These are phyloP conservation scores for Exophiala dermatitidis DNA, from an alignment of 2,329 filamentous ascomycete species.

Conservation along the genomic window DNA sequence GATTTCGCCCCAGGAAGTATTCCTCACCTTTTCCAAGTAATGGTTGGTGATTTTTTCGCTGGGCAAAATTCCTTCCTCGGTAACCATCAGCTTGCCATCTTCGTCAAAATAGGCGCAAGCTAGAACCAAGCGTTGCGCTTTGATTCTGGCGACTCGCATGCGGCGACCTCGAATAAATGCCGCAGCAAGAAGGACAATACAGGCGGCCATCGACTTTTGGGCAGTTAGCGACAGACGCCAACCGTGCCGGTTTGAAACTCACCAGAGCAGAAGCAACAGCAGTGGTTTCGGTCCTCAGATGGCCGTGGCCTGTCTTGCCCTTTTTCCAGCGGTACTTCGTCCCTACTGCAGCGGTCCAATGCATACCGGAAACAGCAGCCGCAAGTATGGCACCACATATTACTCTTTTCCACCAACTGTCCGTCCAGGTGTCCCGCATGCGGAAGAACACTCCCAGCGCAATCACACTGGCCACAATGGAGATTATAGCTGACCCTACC, in stretches of 20 bases:
- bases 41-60: slow-evolving; percentile 67
- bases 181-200: slow-evolving; percentile 51
- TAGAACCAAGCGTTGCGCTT: slow-evolving; percentile 54
- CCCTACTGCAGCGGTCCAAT: slow-evolving; percentile 70
- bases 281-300: slow-evolving; percentile 53
- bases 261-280: slow-evolving; percentile 68
- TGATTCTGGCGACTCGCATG: slow-evolving; percentile 49
- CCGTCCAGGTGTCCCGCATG: slow-evolving; percentile 67
- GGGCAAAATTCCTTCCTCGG: slow-evolving; percentile 39
- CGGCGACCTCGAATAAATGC: slow-evolving; percentile 49
- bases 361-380: slow-evolving; percentile 74
- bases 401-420: slow-evolving; percentile 67
- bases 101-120: slow-evolving; percentile 41
- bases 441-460: slow-evolving; percentile 72
- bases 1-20: no score
- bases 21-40: slow-evolving; percentile 57
- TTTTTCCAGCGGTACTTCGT: slow-evolving; percentile 58
- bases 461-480: slow-evolving; percentile 61
- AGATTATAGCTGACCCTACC: slow-evolving; percentile 62
- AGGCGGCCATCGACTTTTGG: slow-evolving; percentile 54
- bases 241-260: slow-evolving; percentile 29
- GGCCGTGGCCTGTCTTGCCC: slow-evolving; percentile 31
- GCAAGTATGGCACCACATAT: slow-evolving; percentile 62
- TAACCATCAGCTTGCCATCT: slow-evolving; percentile 41
- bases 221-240: slow-evolving; percentile 2